Percentiles rank a stretch among this genome's conserved stretches.
Evolutionary conservation across 202 grass and related monocot species (phyloP).

Genomic region (Musa balbisiana): DNA sequence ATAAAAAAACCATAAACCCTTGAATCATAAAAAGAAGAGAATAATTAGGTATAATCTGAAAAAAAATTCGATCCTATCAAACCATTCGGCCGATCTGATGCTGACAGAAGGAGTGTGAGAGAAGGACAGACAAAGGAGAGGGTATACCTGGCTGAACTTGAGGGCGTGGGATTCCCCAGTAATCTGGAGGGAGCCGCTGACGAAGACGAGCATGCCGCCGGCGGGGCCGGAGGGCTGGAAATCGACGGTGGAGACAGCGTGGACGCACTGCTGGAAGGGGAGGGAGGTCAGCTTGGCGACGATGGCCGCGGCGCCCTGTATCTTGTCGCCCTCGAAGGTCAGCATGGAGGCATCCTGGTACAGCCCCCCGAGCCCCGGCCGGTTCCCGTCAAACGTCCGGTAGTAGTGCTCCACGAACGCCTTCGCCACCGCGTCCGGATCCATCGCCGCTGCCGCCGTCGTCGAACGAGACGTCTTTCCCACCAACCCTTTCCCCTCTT

Average conservation of each 20-base stretch:
- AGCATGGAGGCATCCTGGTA: conserved; percentile 9
- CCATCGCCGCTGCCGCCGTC: neutral
- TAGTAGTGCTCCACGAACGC: conserved; percentile 15
- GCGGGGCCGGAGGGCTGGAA: conserved; percentile 26
- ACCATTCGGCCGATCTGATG: too few species aligned
- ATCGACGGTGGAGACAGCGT: neutral
- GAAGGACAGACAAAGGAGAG: conserved; percentile 3
- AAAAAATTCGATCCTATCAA: too few species aligned
- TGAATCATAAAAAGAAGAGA: too few species aligned
- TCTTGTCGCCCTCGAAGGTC: conserved; percentile 3
- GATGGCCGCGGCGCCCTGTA: conserved; percentile 3
- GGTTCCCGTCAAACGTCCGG: conserved; percentile 1
- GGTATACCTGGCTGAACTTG: conserved; percentile 19
- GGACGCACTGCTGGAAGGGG: neutral
- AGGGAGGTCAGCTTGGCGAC: neutral
- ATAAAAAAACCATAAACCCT: too few species aligned
- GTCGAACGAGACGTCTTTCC: neutral
- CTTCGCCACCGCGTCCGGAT: conserved; percentile 3
- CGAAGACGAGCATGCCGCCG: conserved; percentile 22
- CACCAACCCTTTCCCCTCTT: too few species aligned
- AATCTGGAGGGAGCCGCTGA: neutral
- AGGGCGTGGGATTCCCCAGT: conserved; percentile 26
- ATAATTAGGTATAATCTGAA: too few species aligned
- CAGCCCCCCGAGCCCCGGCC: neutral
- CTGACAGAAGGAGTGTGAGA: too few species aligned